Percentiles rank a stretch among this genome's conserved stretches.
Conservation (phyloP, 1,139 yeast species). For the Schwanniomyces etchellsii region DNA sequence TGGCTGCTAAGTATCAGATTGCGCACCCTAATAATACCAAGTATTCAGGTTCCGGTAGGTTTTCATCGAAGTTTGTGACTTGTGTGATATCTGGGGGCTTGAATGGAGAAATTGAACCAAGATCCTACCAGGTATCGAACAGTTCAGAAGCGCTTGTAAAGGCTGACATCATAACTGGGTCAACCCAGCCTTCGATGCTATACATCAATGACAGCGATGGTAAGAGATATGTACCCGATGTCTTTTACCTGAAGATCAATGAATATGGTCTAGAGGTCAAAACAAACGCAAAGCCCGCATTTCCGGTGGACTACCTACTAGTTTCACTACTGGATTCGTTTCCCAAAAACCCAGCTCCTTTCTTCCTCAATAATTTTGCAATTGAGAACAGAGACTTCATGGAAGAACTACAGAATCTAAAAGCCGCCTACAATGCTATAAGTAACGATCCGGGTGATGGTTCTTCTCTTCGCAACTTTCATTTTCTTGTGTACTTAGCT, state of each 20-base stretch:
- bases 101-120: slow-evolving; percentile 83
- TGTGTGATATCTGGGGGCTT: slow-evolving; percentile 87
- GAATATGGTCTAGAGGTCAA: slow-evolving; percentile 88
- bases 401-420: slow-evolving; percentile 68
- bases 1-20: slow-evolving; percentile 78
- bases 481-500: slow-evolving; percentile 55
- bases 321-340: slow-evolving; percentile 92
- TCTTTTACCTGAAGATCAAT: slow-evolving; percentile 76
- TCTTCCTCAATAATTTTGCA: slow-evolving; percentile 50
- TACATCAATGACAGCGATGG: slow-evolving; percentile 68
- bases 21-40: slow-evolving; percentile 60
- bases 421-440: slow-evolving; percentile 36
- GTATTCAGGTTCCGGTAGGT: slow-evolving; percentile 62
- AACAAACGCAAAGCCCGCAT: slow-evolving; percentile 88
- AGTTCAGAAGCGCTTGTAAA: slow-evolving; percentile 83
- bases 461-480: slow-evolving; percentile 59
- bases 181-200: slow-evolving; percentile 87
- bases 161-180: slow-evolving; percentile 82
- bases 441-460: slow-evolving; percentile 38
- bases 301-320: slow-evolving; percentile 88
- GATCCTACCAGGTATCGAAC: slow-evolving; percentile 84
- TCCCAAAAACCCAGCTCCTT: slow-evolving; percentile 58
- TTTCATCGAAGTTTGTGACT: slow-evolving; percentile 87
- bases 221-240: slow-evolving; percentile 87
- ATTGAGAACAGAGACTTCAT: slow-evolving; percentile 74